Conservation (phyloP, 805 yeast genomes). For the Pachysolen tannophilus region DNA sequence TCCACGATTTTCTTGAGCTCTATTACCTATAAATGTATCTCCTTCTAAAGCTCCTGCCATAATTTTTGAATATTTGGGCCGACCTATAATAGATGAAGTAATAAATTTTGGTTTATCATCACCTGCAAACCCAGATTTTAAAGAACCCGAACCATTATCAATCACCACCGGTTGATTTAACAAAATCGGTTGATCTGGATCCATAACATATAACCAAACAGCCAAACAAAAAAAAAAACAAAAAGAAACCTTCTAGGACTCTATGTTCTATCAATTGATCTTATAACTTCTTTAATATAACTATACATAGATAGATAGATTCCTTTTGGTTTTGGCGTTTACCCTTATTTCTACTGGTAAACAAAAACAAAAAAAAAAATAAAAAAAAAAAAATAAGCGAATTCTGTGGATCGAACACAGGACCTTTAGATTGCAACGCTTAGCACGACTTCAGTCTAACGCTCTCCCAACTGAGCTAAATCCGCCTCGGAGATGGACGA, state of each 20-base stretch:
- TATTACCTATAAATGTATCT: constrained; percentile 66
- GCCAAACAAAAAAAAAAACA: too few species aligned
- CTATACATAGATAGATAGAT: too few species aligned
- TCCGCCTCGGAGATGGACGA: too few species aligned
- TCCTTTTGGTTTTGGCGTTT: too few species aligned
- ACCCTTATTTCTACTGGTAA: too few species aligned
- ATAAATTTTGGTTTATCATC: constrained; percentile 69
- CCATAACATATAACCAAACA: too few species aligned
- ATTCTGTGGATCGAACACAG: neutral
- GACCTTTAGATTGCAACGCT: neutral
- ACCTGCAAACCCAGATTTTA: constrained; percentile 91
- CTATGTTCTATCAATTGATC: too few species aligned
- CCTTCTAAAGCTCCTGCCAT: constrained; percentile 68
- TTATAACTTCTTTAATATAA: too few species aligned
- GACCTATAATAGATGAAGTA: constrained; percentile 63
- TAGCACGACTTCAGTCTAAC: neutral
- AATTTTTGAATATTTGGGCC: constrained; percentile 75
- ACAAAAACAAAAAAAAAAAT: too few species aligned
- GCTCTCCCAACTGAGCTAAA: constrained; percentile 1
- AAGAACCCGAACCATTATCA: constrained; percentile 80
- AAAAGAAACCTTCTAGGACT: too few species aligned
- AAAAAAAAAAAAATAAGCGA: too few species aligned
- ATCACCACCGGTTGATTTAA: constrained; percentile 68
- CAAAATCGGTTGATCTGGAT: too few species aligned
- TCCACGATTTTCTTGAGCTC: constrained; percentile 73